These are phyloP conservation scores for Jaltomata sinuosa DNA, from an alignment of 257 asterid species.

Conservation along the genomic window DNA sequence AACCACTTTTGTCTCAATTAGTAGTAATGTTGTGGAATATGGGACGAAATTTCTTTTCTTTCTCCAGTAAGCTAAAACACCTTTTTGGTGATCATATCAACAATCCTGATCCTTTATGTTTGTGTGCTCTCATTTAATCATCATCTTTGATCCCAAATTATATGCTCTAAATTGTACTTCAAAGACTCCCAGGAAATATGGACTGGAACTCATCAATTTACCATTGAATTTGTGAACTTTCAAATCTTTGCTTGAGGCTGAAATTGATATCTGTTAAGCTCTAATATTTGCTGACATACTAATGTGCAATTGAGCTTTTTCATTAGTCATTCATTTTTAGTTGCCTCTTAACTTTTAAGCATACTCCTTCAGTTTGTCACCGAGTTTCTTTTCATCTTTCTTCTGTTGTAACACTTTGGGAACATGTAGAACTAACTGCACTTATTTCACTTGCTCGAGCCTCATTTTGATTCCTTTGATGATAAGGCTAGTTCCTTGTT, in stretches of 20 bases:
- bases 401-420: background rate
- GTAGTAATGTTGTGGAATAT: background rate
- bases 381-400: background rate
- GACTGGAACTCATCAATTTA: background rate
- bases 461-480: background rate
- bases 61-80: background rate
- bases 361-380: background rate
- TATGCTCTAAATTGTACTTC: background rate
- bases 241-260: background rate
- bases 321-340: background rate
- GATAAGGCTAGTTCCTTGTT: background rate
- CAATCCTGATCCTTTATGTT: background rate
- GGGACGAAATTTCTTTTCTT: background rate
- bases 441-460: background rate
- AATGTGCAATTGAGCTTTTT: background rate
- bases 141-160: background rate
- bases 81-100: background rate
- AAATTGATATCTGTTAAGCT: background rate
- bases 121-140: background rate
- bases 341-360: background rate
- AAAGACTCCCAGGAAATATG: background rate
- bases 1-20: background rate
- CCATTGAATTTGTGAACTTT: background rate
- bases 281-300: background rate
- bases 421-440: background rate